phyloP scores from a whole-genome alignment of 139 green algal genomes.

The Tetraselmis striata region DNA sequence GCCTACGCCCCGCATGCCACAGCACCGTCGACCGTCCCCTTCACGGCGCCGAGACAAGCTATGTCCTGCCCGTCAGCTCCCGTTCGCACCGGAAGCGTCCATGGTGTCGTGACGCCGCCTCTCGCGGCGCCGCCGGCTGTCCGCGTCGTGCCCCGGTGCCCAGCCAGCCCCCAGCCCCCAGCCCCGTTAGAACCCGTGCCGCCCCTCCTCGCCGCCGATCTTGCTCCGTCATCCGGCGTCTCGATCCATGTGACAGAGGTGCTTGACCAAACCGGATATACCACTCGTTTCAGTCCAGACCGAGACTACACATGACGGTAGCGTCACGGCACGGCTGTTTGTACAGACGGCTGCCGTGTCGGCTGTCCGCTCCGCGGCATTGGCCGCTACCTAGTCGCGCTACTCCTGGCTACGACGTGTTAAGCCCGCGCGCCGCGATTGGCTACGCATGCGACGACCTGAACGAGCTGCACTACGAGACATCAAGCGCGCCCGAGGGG shows the following conservation, averaged over 20 bases:
- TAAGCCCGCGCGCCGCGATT: background rate
- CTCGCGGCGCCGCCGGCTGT: background rate
- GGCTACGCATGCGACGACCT: background rate
- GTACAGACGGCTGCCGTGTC: background rate
- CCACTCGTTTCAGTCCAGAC: background rate
- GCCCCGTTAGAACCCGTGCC: background rate
- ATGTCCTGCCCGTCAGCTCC: background rate
- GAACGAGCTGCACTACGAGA: background rate
- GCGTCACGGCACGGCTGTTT: background rate
- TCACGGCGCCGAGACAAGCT: background rate
- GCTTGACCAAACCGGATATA: background rate
- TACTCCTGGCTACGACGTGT: background rate
- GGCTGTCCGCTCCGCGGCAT: background rate
- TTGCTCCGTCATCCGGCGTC: background rate
- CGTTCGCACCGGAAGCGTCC: background rate
- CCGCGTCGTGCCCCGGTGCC: background rate
- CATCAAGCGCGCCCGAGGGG: background rate
- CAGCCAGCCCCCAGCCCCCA: background rate
- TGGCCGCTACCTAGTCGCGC: background rate
- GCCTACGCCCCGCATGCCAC: background rate
- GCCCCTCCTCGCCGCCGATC: background rate
- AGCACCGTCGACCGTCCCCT: background rate
- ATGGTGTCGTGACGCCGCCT: background rate
- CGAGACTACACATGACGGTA: background rate
- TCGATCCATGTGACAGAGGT: background rate